A percentile compares a stretch with the other conserved stretches of the same genome.
Conservation (phyloP, 169 alveolate species). For the Cryptosporidium felis region DNA sequence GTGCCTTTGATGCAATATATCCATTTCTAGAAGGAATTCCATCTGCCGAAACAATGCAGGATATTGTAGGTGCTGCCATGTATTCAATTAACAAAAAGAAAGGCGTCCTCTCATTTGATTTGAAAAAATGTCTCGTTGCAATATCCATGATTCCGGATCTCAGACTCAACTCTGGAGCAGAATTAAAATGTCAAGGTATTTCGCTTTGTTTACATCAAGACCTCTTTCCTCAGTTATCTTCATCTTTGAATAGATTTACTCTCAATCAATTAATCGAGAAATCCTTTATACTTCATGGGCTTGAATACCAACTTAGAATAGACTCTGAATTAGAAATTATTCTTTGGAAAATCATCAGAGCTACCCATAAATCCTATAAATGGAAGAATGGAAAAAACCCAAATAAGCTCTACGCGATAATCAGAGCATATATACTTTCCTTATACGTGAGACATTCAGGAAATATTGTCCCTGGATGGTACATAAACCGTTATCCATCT, state of each 20-base stretch:
- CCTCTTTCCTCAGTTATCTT: slow-evolving; percentile 14
- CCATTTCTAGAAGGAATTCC: slow-evolving; percentile 67
- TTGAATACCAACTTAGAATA: not conserved
- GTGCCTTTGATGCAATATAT: slow-evolving; percentile 56
- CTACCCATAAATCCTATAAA: not conserved
- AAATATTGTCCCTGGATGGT: slow-evolving; percentile 44
- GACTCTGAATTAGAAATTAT: not conserved
- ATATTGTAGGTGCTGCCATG: slow-evolving; percentile 46
- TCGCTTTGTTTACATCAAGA: slow-evolving; percentile 50
- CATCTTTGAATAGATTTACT: not conserved
- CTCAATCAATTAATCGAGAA: slow-evolving; percentile 15
- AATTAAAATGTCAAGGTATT: slow-evolving; percentile 20
- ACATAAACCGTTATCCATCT: not conserved
- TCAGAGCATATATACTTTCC: slow-evolving; percentile 51
- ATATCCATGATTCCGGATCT: slow-evolving; percentile 31
- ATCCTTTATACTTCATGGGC: slow-evolving; percentile 15
- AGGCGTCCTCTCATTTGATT: not conserved
- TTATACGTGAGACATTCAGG: slow-evolving; percentile 36
- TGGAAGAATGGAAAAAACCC: slow-evolving; percentile 5
- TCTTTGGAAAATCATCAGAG: slow-evolving; percentile 40
- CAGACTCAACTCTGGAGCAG: not conserved
- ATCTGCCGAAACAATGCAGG: slow-evolving; percentile 49
- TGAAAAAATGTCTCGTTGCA: not conserved
- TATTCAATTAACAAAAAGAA: slow-evolving; percentile 17
- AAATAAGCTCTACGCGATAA: not conserved